Evolutionary conservation across 257 asterid genomes (phyloP).

Genomic region (Nicotiana knightiana): DNA sequence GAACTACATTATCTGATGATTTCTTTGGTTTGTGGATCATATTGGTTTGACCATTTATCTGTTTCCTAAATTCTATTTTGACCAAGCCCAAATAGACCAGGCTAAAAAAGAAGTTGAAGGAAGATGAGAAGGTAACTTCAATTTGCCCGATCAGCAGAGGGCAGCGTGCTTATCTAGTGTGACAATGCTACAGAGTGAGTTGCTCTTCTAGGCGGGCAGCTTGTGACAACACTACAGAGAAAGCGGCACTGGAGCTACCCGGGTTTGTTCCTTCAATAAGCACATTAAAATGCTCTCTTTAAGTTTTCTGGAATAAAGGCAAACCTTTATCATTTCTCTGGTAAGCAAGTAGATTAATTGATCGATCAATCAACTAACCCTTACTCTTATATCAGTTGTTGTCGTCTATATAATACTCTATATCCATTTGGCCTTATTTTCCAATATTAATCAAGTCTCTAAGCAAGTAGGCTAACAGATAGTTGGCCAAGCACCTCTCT

Average conservation of each 20-base stretch:
- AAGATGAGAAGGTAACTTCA: background rate
- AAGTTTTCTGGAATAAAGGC: background rate
- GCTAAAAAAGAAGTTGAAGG: background rate
- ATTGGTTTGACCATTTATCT: background rate
- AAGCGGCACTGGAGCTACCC: background rate
- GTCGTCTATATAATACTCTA: background rate
- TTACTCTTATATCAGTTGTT: background rate
- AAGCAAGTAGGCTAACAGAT: background rate
- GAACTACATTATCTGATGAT: background rate
- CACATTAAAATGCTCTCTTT: background rate
- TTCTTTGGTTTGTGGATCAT: background rate
- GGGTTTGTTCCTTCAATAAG: background rate
- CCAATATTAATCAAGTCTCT: background rate
- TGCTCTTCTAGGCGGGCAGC: background rate
- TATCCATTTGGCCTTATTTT: background rate
- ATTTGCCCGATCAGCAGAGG: background rate
- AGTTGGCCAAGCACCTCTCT: background rate
- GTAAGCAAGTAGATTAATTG: background rate
- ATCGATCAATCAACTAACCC: background rate
- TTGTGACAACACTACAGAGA: background rate
- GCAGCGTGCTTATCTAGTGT: background rate
- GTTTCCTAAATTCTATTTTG: background rate
- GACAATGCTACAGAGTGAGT: background rate
- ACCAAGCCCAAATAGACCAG: background rate
- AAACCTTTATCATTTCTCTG: background rate